Evolutionary conservation across 768 basidiomycete genomes (phyloP).

Genomic region (Rhizopogon rudus): DNA sequence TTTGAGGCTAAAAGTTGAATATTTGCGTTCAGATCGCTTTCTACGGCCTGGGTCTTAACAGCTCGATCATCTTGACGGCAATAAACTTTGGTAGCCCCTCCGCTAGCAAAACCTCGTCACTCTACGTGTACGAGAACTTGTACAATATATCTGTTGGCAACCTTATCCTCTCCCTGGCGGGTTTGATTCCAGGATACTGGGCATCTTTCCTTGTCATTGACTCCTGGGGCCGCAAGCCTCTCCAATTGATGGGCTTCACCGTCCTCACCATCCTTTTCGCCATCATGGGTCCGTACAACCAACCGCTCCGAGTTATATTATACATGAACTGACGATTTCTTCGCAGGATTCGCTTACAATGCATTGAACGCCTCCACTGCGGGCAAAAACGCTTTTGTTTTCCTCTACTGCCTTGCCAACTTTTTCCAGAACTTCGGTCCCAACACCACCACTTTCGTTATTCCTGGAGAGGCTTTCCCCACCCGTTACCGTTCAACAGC

Average conservation of each 20-base stretch:
- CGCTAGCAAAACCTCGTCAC: conserved; percentile 20
- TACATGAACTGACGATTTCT: conserved; percentile 4
- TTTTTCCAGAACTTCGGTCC: conserved; percentile 91
- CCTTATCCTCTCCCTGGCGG: conserved; percentile 69
- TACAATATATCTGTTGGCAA: conserved; percentile 70
- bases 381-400: conserved; percentile 60
- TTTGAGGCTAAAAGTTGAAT: not conserved
- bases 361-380: conserved; percentile 40
- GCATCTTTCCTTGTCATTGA: conserved; percentile 62
- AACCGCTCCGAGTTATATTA: not conserved
- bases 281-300: conserved; percentile 52
- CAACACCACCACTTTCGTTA: conserved; percentile 74
- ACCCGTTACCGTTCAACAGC: conserved; percentile 85
- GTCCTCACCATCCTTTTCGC: conserved; percentile 62
- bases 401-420: conserved; percentile 82
- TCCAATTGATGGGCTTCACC: conserved; percentile 75
- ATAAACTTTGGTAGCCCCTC: conserved; percentile 57
- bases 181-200: conserved; percentile 77
- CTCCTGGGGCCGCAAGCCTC: conserved; percentile 74
- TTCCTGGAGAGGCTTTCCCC: conserved; percentile 83
- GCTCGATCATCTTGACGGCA: conserved; percentile 63
- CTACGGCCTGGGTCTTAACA: conserved; percentile 87
- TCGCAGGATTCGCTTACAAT: conserved; percentile 61
- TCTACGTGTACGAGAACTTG: conserved; percentile 50
- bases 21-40: conserved; percentile 62